Base-by-base conservation (phyloP, 176 grass and related monocot species). In the Eleusine coracana region DNA sequence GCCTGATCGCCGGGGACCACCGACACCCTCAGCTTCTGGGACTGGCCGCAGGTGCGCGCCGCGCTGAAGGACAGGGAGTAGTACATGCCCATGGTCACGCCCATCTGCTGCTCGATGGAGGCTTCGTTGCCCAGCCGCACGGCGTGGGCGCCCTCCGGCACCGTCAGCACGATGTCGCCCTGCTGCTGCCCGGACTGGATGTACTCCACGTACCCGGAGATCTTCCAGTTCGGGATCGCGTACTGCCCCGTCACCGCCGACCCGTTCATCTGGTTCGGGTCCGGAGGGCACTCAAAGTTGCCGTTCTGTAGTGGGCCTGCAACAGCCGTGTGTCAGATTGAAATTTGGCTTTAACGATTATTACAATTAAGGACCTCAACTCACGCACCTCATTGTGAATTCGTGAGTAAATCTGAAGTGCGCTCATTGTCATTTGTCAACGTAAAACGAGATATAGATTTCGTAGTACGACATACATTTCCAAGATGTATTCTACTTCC, bases 1-100 rank as follows among this genome's bases (percentile, higher is more conserved):
- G 40, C 63, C 59, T 93, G 60, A 1, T 11, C 28, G 25, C 60
- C 91, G 0, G 65, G 25, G 0, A 58, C 48, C 31, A 80, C 70
- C 0, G 85, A 86, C 11, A 90, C 83, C 82, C 86, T 86, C 28
- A 93, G 88, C 85, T 11, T 28, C 86, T 93, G 86, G 21, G 76
- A 79, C 70, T 90, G 88, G 9, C 82, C 91, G 63, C 91, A 93
- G 48, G 88, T 90, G 63, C 85, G 88, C 34, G 82, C 88, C 8
- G 88, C 85, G 85, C 70, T 64, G 83, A 90, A 90, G 55, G 92
- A 86, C 80, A 94, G 9, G 65, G 92, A 86, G 88, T 94, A 94
- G 80, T 36, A 70, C 18, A n/a, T 16, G 27, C 9, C 15, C 75
- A 61, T 61, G 3, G 79, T 25, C 16, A 88, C 42, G 58, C 25